Evolutionary conservation across 2,329 filamentous ascomycete species (phyloP).

Genomic region (Exophiala alcalophila): DNA sequence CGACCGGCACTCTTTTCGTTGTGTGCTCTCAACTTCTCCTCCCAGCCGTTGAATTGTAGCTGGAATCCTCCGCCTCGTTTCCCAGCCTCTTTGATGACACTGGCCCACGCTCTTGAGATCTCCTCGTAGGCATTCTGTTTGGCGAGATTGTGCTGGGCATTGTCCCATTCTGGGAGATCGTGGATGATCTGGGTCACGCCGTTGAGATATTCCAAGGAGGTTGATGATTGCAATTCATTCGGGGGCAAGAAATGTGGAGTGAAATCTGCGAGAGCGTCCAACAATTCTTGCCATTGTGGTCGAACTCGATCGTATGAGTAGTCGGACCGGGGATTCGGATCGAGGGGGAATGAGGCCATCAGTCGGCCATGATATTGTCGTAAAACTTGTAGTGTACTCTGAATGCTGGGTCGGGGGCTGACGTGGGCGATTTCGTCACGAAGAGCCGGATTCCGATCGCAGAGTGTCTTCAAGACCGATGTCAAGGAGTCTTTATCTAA

Average conservation of each 20-base stretch:
- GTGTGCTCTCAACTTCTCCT: conserved; percentile 80
- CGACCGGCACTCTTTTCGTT: conserved; percentile 82
- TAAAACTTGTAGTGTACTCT: conserved; percentile 75
- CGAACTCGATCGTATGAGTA: conserved; percentile 94
- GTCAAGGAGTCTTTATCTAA: conserved; percentile 82
- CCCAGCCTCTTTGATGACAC: conserved; percentile 84
- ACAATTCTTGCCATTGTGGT: conserved; percentile 71
- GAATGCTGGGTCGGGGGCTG: conserved; percentile 82
- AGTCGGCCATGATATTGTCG: conserved; percentile 76
- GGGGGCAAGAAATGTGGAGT: conserved; percentile 94
- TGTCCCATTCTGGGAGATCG: conserved; percentile 85
- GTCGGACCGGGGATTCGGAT: conserved; percentile 80
- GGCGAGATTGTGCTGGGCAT: conserved; percentile 81
- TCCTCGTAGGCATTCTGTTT: conserved; percentile 97
- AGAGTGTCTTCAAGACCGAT: conserved; percentile 82
- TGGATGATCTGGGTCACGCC: conserved; percentile 88
- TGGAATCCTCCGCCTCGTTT: conserved; percentile 90
- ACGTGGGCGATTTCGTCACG: conserved; percentile 77
- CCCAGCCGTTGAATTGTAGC: conserved; percentile 87
- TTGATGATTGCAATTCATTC: conserved; percentile 76
- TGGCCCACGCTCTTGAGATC: conserved; percentile 86
- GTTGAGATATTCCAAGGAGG: conserved; percentile 83
- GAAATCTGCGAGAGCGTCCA: conserved; percentile 89
- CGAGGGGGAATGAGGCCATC: conserved; percentile 75
- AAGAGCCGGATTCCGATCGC: conserved; percentile 82